These are phyloP conservation scores for Telfairia occidentalis DNA, from an alignment of 331 rosid species.

Conservation along the genomic window DNA sequence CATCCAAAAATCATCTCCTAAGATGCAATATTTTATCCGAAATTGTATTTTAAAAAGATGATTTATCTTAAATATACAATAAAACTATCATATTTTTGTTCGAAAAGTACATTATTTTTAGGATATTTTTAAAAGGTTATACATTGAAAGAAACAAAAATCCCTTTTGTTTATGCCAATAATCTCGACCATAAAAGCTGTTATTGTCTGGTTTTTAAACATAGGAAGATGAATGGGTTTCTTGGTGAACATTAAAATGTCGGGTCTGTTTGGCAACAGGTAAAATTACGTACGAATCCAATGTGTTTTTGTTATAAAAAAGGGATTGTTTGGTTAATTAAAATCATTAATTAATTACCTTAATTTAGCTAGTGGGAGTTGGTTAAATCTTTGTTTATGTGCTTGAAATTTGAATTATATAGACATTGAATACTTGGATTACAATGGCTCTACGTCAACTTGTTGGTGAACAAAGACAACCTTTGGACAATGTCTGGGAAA, in stretches of 20 bases:
- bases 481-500: background rate
- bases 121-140: background rate
- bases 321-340: background rate
- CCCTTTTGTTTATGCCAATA: background rate
- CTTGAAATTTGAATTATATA: background rate
- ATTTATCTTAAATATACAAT: background rate
- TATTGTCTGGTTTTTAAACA: conserved; percentile 1
- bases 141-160: background rate
- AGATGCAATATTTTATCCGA: too few relatives aligned
- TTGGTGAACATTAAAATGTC: background rate
- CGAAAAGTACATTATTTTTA: background rate
- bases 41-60: too few relatives aligned
- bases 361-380: background rate
- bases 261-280: conserved; percentile 9
- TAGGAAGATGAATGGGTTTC: background rate
- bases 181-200: conserved; percentile 7
- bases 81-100: background rate
- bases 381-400: conserved; percentile 3
- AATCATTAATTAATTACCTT: background rate
- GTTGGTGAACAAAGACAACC: background rate
- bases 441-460: conserved; percentile 9
- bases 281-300: background rate
- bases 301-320: background rate
- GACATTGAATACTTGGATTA: conserved; percentile 5
- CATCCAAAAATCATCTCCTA: too few relatives aligned